phyloP scores from a whole-genome alignment of 2,329 filamentous ascomycete species.

The Aureobasidium lini region DNA sequence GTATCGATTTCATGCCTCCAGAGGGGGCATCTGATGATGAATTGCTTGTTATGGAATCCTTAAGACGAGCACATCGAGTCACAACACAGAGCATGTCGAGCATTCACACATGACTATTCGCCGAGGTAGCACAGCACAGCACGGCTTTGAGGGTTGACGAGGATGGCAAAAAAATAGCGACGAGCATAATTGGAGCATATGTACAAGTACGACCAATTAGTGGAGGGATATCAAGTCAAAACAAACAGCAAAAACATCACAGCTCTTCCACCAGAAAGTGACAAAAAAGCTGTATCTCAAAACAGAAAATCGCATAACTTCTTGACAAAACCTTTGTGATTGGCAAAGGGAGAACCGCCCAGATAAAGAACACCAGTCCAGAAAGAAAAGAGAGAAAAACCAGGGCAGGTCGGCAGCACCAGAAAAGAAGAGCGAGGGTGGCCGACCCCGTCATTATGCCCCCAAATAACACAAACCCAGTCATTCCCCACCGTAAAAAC shows the following conservation, averaged over 20 bases:
- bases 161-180: background rate
- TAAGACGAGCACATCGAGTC: too few relatives aligned
- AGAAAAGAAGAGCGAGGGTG: background rate
- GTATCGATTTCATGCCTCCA: too few relatives aligned
- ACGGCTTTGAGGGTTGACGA: too few relatives aligned
- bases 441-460: constrained; percentile 11
- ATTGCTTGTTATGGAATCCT: too few relatives aligned
- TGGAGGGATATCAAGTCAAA: background rate
- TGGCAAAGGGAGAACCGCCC: background rate
- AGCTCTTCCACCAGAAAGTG: background rate
- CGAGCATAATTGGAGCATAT: background rate
- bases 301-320: constrained; percentile 1
- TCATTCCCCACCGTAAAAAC: background rate
- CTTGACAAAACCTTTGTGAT: constrained; percentile 1
- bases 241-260: background rate
- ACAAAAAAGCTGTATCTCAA: background rate
- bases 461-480: background rate
- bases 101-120: too few relatives aligned
- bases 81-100: too few relatives aligned
- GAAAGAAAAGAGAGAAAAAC: background rate
- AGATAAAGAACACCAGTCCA: background rate
- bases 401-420: constrained; percentile 3
- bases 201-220: constrained; percentile 5
- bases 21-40: too few relatives aligned
- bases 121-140: too few relatives aligned